Conservation (phyloP, 2,329 filamentous ascomycete species). For the Lithohypha guttulata region DNA sequence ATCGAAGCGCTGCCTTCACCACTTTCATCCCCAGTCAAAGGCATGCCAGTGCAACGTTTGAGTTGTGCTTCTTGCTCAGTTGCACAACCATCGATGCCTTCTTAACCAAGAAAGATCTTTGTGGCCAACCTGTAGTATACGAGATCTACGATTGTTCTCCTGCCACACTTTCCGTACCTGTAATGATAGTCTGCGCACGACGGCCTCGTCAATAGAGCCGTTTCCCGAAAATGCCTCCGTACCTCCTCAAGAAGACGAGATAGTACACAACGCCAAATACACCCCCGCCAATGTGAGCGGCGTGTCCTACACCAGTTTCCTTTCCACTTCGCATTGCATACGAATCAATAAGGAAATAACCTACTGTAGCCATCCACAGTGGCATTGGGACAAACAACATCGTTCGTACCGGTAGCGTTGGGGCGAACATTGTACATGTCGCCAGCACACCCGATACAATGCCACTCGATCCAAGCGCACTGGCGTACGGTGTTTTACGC, state of each 20-base stretch:
- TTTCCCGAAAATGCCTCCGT: slow-evolving; percentile 2
- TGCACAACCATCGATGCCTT: too few species aligned
- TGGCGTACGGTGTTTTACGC: not conserved
- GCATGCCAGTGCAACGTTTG: too few species aligned
- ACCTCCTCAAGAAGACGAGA: slow-evolving; percentile 9
- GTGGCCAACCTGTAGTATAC: too few species aligned
- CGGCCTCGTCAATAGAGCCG: too few species aligned
- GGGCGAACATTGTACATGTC: slow-evolving; percentile 6
- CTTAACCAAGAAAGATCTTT: too few species aligned
- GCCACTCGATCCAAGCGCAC: slow-evolving; percentile 5
- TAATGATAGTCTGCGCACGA: too few species aligned
- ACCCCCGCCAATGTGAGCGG: slow-evolving; percentile 7
- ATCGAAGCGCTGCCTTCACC: too few species aligned
- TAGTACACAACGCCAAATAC: slow-evolving; percentile 8
- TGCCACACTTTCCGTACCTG: too few species aligned
- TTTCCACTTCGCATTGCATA: slow-evolving; percentile 2
- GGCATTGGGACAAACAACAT: slow-evolving; percentile 4
- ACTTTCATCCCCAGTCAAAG: too few species aligned
- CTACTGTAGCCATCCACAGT: slow-evolving; percentile 3
- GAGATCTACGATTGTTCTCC: too few species aligned
- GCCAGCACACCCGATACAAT: slow-evolving; percentile 6
- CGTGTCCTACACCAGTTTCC: slow-evolving; percentile 2
- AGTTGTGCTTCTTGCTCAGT: too few species aligned
- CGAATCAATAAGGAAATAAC: slow-evolving; percentile 3
- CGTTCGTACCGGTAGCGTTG: not conserved